Base-by-base conservation (phyloP, 495 filamentous ascomycete species). In the Thermothielavioides terrestris region DNA sequence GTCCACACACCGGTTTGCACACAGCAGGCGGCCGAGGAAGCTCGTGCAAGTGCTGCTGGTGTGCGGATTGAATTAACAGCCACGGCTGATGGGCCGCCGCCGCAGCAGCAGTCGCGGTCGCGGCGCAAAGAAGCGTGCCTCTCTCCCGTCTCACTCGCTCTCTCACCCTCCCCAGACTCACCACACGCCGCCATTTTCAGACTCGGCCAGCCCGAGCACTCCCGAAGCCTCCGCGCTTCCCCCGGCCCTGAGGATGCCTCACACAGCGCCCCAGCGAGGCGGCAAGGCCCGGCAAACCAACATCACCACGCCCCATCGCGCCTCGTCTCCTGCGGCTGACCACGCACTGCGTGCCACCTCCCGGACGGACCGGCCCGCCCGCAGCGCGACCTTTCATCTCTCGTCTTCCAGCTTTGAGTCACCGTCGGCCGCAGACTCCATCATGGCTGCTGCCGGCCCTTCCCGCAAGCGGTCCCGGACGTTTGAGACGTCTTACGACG, bases 381-480 rank as follows among this genome's bases (percentile, higher is more conserved):
- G 55, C n/a, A 62, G 42, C 32, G 45, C 60, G 34, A 61, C 63
- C 4, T 64, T 55, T 22, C 50, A 61, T 32, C 43, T 34, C 11
- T 25, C 53, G 14, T 47, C 54, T 4, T 61, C 62, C 38, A 50
- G 49, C 12, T 59, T 61, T 27, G 62, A 68, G 22, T 58, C 60
- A 0, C 66, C 63, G 0, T 65, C 64, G 8, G 53, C 62, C 14
- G 56, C 60, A 18, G 55, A 46, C n/a, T 54, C 53, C 37, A 46
- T n/a, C 53, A 60, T 60, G 60, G 20, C 56, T n/a, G 47, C 48
- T 15, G 47, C 18, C 28, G 39, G 15, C 15, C 38, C 28, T 5
- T 48, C 55, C 7, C 59, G 57, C 25, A 63, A 71, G 63, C 58
- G 68, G 52, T 54, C 62, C 15, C 65, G 64, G 41, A 65, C 64